Evolutionary conservation across 1,284 basidiomycete genomes (phyloP), one percentile per base, ranked within the genome.

Genomic region (Ustilago lituana): DNA sequence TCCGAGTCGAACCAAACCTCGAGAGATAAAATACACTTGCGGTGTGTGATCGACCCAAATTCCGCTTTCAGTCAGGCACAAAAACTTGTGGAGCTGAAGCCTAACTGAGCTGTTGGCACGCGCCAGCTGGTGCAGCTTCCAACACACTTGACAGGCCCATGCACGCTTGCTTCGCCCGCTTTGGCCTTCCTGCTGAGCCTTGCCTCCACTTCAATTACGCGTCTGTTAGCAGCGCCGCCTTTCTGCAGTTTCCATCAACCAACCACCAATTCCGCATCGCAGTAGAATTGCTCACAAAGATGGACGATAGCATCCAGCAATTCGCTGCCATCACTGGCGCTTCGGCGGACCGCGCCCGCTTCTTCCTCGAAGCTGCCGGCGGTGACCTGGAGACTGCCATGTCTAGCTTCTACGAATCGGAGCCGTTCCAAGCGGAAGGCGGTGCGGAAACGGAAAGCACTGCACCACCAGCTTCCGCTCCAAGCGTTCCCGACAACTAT

Each of bases 321-420:
- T 79, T 74, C 45, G 51, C 67, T 49, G 67, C 68, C 33, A 74
- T 84, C 64, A 83, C 83, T 6, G 82, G 82, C 20, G 73, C 75
- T 17, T 66, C 73, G 6, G 40, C 64, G 24, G 77, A 82, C 31
- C 77, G 78, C 26, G 83, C 83, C 29, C 74, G 77, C 23, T 82
- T 83, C 77, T 83, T 76, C 61, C 73, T 84, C 48, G 80, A 83
- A 24, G 73, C 78, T 3, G 74, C 79, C 10, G 66, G 67, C 23
- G 83, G 83, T 10, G 78, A 84, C 63, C 45, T 84, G 14, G 54
- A 83, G 62, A 71, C 69, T 24, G 83, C 84, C 14, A 71, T 84
- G 55, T 76, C 80, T 15, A 76, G 72, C 29, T 84, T 77, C 66
- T 84, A 76, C 70, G 83, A 83, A 39, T 73, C 62, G 31, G 67